These are phyloP conservation scores for Stemphylium lycopersici DNA, from an alignment of 2,329 filamentous ascomycete genomes.

Conservation along the genomic window DNA sequence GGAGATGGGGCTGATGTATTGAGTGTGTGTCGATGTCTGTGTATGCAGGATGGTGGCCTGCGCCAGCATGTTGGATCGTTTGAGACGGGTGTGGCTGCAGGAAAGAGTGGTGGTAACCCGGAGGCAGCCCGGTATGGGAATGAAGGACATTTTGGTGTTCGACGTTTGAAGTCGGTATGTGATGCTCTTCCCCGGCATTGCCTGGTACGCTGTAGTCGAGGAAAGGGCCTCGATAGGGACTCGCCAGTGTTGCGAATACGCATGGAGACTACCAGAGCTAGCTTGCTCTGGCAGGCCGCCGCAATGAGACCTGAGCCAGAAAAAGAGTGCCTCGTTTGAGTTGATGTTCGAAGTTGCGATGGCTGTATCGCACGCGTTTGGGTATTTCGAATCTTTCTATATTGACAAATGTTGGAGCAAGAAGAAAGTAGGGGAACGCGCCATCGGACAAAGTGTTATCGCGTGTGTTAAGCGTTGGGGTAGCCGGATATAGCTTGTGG, in stretches of 20 bases:
- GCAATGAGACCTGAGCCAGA: constrained; percentile 52
- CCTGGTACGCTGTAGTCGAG: constrained; percentile 55
- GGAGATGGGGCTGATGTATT: constrained; percentile 45
- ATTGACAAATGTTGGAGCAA: constrained; percentile 51
- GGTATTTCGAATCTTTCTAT: constrained; percentile 47
- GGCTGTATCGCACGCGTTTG: constrained; percentile 52
- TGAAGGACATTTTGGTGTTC: constrained; percentile 50
- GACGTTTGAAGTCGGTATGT: constrained; percentile 51
- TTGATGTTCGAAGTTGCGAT: constrained; percentile 40
- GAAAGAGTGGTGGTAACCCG: constrained; percentile 45
- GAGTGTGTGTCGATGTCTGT: constrained; percentile 48
- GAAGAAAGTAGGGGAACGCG: constrained; percentile 44
- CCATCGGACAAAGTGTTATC: constrained; percentile 47
- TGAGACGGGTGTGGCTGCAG: constrained; percentile 48
- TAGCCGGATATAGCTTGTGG: constrained; percentile 44
- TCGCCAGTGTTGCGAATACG: constrained; percentile 59
- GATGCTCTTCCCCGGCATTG: constrained; percentile 51
- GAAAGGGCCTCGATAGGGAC: constrained; percentile 54
- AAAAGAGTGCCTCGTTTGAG: constrained; percentile 48
- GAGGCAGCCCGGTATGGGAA: constrained; percentile 45
- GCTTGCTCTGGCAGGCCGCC: constrained; percentile 56
- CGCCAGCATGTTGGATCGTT: constrained; percentile 47
- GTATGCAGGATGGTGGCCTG: constrained; percentile 45
- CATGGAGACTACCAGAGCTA: constrained; percentile 59
- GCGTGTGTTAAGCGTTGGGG: constrained; percentile 48